Base-by-base conservation (phyloP, 2,329 filamentous ascomycete genomes). In the Fusarium sp. region DNA sequence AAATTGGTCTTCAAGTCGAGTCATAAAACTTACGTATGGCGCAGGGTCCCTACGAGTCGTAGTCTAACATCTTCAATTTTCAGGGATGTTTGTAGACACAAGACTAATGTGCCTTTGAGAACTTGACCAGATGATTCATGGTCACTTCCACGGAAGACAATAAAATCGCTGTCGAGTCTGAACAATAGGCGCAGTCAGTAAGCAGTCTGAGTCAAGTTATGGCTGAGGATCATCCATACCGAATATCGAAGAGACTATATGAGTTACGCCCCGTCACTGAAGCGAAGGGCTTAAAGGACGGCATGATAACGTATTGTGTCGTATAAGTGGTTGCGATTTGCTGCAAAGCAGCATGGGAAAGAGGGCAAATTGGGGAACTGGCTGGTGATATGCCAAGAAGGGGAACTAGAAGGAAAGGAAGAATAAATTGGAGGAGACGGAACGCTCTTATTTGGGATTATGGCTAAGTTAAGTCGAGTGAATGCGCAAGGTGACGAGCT, bases 151-250 rank as follows among this genome's bases (percentile, higher is more conserved):
- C 93, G 91, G 71, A 96, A 92, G 35, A 95, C 91, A 66, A 95
- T 89, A 64, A 95, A 93, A 77, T 94, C 91, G 78, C 92, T 91
- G 58, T 95, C 92, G 68, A 95, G 88, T 58, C 93, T 95, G 77
- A 24, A 42, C 22, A 26, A 6, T 33, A 45, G 53, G 47, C 24
- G 38, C 30, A 54, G 41, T 76, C 50, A 75, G 68, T 33, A 58
- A 22, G 18, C 16, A 24, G 24, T 36, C 15, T 33, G 13, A 15
- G 15, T 15, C 22, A 24, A 57, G 35, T 35, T 44, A 39, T 28
- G 59, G 41, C 33, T 45, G 16, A 67, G 30, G 31, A 24, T 51
- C 33, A 26, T 78, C 87, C 87, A 74, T 81, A 89, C 88, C 88
- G 86, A 72, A 90, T 88, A 75, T 90, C 87, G 76, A 90, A 90